These are phyloP conservation scores for Ophiosphaerella narmari DNA, from an alignment of 2,329 filamentous ascomycete species.

Conservation along the genomic window DNA sequence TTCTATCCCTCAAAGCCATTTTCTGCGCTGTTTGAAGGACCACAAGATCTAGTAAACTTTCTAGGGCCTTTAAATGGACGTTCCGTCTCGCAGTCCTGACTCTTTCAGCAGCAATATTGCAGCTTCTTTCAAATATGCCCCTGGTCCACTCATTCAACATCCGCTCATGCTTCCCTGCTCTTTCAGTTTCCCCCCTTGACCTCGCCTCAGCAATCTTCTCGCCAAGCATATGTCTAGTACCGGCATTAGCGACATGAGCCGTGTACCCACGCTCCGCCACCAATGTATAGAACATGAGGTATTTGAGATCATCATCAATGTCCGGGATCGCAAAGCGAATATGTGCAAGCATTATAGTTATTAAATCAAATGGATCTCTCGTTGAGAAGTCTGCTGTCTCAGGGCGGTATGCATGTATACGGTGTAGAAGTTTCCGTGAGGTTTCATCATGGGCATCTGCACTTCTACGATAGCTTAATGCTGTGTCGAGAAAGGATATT, in stretches of 20 bases:
- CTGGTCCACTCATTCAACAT: conserved; percentile 4
- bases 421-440: conserved; percentile 9
- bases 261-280: conserved; percentile 5
- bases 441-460: conserved; percentile 2
- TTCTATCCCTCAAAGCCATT: neutral
- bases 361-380: conserved; percentile 14
- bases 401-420: conserved; percentile 22
- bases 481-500: conserved; percentile 1
- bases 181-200: no score
- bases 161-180: neutral
- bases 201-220: conserved; percentile 3
- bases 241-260: conserved; percentile 3
- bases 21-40: conserved; percentile 22
- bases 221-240: conserved; percentile 1
- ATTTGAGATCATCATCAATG: conserved; percentile 20
- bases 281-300: conserved; percentile 16
- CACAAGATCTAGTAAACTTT: conserved; percentile 15
- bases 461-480: neutral
- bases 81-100: conserved; percentile 11
- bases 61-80: conserved; percentile 7
- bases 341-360: conserved; percentile 24
- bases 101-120: neutral
- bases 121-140: neutral
- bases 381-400: conserved; percentile 20
- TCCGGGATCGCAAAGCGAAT: conserved; percentile 16